Percentiles rank a stretch among this genome's conserved stretches.
phyloP scores from a whole-genome alignment of 768 basidiomycete species.

The Sarcodon sp. region DNA sequence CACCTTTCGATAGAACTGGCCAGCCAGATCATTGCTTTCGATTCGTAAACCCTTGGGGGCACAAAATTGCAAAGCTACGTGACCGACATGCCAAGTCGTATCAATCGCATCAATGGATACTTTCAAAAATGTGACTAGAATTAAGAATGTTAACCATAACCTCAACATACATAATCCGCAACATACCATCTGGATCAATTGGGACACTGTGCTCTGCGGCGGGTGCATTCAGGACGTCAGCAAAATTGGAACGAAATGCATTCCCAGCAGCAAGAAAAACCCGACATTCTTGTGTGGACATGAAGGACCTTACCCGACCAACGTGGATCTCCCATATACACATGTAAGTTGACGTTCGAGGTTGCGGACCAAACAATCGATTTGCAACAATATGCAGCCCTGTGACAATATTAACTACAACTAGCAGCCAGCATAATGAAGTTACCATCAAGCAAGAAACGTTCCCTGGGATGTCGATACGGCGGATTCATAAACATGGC shows the following conservation, averaged over 20 bases:
- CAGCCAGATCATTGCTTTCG: constrained; percentile 67
- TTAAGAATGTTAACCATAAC: constrained; percentile 1
- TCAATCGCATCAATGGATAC: constrained; percentile 43
- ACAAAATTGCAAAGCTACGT: constrained; percentile 39
- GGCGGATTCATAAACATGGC: constrained; percentile 15
- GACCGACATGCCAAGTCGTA: constrained; percentile 37
- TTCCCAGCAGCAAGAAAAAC: constrained; percentile 37
- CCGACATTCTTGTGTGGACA: constrained; percentile 41
- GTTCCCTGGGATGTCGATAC: constrained; percentile 15
- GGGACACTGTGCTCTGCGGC: constrained; percentile 50
- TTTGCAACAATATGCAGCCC: constrained; percentile 74
- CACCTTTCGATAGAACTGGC: constrained; percentile 50
- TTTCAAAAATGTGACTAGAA: constrained; percentile 75
- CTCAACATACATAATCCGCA: not conserved
- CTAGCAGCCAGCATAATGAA: not conserved
- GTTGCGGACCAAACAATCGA: constrained; percentile 82
- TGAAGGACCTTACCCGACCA: constrained; percentile 43
- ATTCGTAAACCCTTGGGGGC: constrained; percentile 49
- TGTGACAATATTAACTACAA: constrained; percentile 13
- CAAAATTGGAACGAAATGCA: constrained; percentile 57
- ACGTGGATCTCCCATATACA: constrained; percentile 89
- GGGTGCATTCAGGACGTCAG: constrained; percentile 72
- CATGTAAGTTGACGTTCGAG: constrained; percentile 73
- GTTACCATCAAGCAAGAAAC: constrained; percentile 38
- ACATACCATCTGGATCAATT: constrained; percentile 68